Evolutionary conservation across 805 yeast species (phyloP).

Genomic region (Metschnikowia colocasiae): DNA sequence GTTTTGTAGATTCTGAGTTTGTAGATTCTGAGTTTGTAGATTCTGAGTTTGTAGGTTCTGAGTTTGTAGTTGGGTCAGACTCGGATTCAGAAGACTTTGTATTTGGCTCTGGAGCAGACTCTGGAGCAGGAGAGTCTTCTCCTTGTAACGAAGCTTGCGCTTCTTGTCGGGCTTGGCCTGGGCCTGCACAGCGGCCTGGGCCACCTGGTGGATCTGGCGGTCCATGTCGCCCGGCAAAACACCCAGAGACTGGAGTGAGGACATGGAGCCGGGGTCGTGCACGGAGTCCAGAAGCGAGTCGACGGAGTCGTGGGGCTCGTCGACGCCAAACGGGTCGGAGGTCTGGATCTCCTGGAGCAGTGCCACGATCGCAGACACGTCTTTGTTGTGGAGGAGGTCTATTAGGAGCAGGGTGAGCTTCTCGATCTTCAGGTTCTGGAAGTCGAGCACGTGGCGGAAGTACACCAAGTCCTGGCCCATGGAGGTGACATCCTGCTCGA

Average conservation of each 20-base stretch:
- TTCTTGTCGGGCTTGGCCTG: slow-evolving; percentile 19
- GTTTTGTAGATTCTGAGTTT: too few relatives aligned
- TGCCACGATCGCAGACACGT: slow-evolving; percentile 22
- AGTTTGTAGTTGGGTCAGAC: not conserved
- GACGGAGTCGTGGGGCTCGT: slow-evolving; percentile 14
- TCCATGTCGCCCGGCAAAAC: slow-evolving; percentile 36
- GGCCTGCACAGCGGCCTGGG: slow-evolving; percentile 37
- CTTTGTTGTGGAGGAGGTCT: slow-evolving; percentile 31
- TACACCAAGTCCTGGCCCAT: slow-evolving; percentile 33
- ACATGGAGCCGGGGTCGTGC: slow-evolving; percentile 13
- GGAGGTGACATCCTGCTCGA: slow-evolving; percentile 27
- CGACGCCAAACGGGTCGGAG: slow-evolving; percentile 17
- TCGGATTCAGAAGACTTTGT: not conserved
- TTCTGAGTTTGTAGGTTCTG: too few relatives aligned
- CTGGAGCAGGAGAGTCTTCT: not conserved
- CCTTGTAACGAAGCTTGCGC: slow-evolving; percentile 13
- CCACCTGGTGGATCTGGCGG: slow-evolving; percentile 40
- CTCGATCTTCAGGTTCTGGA: slow-evolving; percentile 37
- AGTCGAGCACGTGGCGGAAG: slow-evolving; percentile 35
- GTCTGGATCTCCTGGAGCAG: slow-evolving; percentile 30
- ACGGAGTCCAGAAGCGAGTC: slow-evolving; percentile 15
- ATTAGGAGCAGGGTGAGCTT: slow-evolving; percentile 33
- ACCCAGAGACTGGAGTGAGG: slow-evolving; percentile 2
- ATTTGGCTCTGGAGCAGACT: not conserved
- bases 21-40: too few relatives aligned